Evolutionary conservation across 768 basidiomycete genomes (phyloP).

Genomic region (Lactarius psammicola): DNA sequence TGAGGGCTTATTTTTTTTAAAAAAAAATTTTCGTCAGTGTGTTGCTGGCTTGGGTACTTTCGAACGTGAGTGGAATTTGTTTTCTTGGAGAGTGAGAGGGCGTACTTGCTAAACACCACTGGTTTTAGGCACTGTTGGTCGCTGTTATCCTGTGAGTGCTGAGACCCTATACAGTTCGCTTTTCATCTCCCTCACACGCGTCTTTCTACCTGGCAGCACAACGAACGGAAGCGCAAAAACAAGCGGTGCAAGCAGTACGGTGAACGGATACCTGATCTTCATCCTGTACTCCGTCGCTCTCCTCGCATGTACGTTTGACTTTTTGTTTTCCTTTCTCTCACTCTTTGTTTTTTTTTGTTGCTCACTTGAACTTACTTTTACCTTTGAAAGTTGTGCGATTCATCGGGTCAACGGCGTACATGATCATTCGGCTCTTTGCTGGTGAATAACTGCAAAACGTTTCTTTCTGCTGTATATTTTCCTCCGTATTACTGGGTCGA

Average conservation of each 20-base stretch:
- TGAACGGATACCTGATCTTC: slow-evolving; percentile 87
- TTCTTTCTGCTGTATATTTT: background rate
- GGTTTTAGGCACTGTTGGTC: slow-evolving; percentile 59
- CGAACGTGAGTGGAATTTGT: slow-evolving; percentile 57
- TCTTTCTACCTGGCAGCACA: slow-evolving; percentile 34
- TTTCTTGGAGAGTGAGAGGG: background rate
- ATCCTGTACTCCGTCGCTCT: slow-evolving; percentile 85
- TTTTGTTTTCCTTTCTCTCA: background rate
- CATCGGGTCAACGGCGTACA: slow-evolving; percentile 75
- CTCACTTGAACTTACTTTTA: background rate
- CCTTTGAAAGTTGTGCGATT: slow-evolving; percentile 90
- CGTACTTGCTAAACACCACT: background rate
- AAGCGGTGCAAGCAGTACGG: slow-evolving; percentile 49
- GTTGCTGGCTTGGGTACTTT: slow-evolving; percentile 83
- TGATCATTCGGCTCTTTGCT: slow-evolving; percentile 83
- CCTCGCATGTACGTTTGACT: slow-evolving; percentile 67
- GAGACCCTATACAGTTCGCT: no score
- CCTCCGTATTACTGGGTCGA: background rate
- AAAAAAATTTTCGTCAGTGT: slow-evolving; percentile 50
- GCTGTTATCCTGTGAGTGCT: slow-evolving; percentile 66
- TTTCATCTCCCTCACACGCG: background rate
- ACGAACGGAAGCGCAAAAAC: slow-evolving; percentile 52
- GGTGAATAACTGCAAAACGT: slow-evolving; percentile 58
- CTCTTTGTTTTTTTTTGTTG: slow-evolving; percentile 29
- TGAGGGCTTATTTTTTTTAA: slow-evolving; percentile 22